A percentile compares a stretch with the other conserved stretches of the same genome.
These are phyloP conservation scores for Fusarium miscanthi DNA, from an alignment of 2,329 filamentous ascomycete species.

Conservation along the genomic window DNA sequence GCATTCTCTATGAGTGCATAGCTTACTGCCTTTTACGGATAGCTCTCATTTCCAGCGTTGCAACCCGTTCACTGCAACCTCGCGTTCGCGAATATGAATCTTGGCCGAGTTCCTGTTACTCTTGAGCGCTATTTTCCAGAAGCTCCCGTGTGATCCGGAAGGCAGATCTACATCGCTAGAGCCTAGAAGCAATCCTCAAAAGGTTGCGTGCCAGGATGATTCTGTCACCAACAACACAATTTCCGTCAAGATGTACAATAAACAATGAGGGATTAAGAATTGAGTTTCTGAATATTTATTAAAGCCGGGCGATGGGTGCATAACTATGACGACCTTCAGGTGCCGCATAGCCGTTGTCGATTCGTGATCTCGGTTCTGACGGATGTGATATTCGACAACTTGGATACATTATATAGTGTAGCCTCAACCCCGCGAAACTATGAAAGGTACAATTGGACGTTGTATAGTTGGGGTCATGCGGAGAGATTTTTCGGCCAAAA, in stretches of 20 bases:
- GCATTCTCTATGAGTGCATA: neutral
- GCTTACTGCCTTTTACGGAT: neutral
- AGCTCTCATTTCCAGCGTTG: neutral
- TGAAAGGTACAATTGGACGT: neutral
- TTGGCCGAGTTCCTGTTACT: neutral
- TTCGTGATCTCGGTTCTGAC: constrained; percentile 19
- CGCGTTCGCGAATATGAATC: neutral
- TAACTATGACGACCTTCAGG: constrained; percentile 6
- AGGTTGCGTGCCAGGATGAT: neutral
- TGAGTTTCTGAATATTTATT: neutral
- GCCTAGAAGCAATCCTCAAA: neutral
- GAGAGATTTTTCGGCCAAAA: neutral
- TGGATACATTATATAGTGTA: constrained; percentile 4
- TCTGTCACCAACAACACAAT: neutral
- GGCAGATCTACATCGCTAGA: neutral
- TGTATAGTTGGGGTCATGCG: neutral
- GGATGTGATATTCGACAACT: constrained; percentile 7
- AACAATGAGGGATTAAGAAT: constrained; percentile 8
- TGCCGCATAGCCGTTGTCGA: neutral
- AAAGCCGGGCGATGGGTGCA: neutral
- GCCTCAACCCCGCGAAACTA: neutral
- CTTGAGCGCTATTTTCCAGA: neutral
- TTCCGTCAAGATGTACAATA: neutral
- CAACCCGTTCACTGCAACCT: neutral
- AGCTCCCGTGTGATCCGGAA: neutral